Evolutionary conservation across 495 filamentous ascomycete genomes (phyloP), one percentile per base, ranked within the genome.

Genomic region (Echria macrotheca): DNA sequence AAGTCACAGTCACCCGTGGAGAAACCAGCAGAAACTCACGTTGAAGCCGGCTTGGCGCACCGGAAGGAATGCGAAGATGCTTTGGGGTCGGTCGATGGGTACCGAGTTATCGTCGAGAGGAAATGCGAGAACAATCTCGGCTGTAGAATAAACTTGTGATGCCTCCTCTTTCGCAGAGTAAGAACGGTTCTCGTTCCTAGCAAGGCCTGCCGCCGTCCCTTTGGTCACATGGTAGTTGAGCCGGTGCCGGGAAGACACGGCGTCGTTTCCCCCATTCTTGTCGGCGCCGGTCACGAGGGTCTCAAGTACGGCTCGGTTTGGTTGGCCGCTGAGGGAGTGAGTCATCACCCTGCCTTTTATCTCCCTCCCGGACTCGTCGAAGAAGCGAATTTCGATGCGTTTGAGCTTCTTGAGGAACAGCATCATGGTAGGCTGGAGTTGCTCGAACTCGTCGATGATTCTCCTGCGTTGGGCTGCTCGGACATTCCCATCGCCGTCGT

Each of bases 51-150:
- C 52, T 15, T 51, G 51, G 22, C 67, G 56, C 7, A 72, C 45
- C 0, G 70, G 69, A 0, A 70, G 47, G 46, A 69, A 71, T 15
- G 61, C 67, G 35, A 68, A 72, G 2, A 69, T 41, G 7, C 57
- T 44, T 12, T 66, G 57, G 9, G 49, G 48, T 15, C 58, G 42
- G 24, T 68, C 55, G 11, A 64, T 29, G 0, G 68, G 67, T 6
- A 52, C 37, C 0, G 45, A 59, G 4, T 50, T 18, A 4, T 45
- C 33, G 0, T 60, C 53, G 0, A 72, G 15, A 5, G 70, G 69
- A 44, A 75, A 75, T 5, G 71, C 68, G 2, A 73, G 57, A 17
- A 68, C 44, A 11, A 73, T 47, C 18, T 65, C 58, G 1, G 69
- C 50, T 5, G 28, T 46, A 2, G 58, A 25, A 31, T 61, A 66